Percentiles rank a stretch among this genome's conserved stretches.
Evolutionary conservation across 345 rosid species (phyloP).

Genomic region (Hypericum perforatum): DNA sequence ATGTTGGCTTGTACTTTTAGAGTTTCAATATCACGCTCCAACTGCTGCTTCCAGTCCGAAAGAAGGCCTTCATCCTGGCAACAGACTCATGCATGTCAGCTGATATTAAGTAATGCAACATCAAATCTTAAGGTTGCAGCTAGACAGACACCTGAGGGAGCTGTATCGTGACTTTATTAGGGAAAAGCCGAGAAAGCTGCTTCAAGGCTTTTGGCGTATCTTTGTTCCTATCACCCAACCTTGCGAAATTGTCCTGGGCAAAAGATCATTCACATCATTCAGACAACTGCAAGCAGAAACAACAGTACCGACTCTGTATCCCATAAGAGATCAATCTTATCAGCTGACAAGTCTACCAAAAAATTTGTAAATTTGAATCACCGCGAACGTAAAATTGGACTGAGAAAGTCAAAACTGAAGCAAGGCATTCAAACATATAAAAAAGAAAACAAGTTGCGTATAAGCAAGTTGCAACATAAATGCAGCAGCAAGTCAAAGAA

Average conservation of each 20-base stretch:
- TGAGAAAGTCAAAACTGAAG: too few relatives aligned
- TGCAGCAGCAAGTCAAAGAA: too few relatives aligned
- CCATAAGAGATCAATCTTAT: too few relatives aligned
- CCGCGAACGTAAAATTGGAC: too few relatives aligned
- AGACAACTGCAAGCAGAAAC: too few relatives aligned
- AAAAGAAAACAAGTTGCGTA: too few relatives aligned
- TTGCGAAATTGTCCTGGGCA: conserved; percentile 76
- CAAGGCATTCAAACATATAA: too few relatives aligned
- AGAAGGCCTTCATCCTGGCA: conserved; percentile 82
- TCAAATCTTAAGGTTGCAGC: conserved; percentile 2
- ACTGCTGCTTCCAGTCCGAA: conserved; percentile 88
- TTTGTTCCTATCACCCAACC: conserved; percentile 80
- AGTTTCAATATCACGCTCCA: conserved; percentile 87
- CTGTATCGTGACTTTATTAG: conserved; percentile 90
- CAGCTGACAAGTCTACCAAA: too few relatives aligned
- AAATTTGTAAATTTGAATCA: too few relatives aligned
- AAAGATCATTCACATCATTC: conserved; percentile 6
- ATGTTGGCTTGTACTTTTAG: conserved; percentile 74
- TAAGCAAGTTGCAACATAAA: too few relatives aligned
- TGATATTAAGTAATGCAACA: not conserved
- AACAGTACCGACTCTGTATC: too few relatives aligned
- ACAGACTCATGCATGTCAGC: conserved; percentile 17
- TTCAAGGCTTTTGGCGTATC: conserved; percentile 83
- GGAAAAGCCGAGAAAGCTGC: conserved; percentile 82
- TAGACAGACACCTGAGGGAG: conserved; percentile 73